phyloP scores from a whole-genome alignment of 2,329 filamentous ascomycete genomes.

The Trichophyton verrucosum region DNA sequence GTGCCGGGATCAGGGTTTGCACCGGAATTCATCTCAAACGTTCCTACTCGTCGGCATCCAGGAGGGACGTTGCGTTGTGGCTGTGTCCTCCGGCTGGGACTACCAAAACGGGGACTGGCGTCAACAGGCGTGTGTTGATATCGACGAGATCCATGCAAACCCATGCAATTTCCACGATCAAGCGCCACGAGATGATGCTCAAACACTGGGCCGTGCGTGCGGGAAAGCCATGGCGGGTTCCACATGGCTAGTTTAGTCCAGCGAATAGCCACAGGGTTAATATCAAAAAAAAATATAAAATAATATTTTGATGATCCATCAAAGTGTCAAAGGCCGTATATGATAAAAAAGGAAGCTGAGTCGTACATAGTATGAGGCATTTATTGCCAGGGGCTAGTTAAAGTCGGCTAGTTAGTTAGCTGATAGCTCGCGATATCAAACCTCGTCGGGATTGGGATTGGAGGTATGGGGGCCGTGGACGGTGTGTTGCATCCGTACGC shows the following conservation, averaged over 20 bases:
- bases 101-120: slow-evolving; percentile 5
- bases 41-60: not conserved
- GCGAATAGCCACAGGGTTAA: slow-evolving; percentile 3
- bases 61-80: not conserved
- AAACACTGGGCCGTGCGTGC: slow-evolving; percentile 7
- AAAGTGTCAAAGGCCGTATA: not conserved
- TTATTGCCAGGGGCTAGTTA: not conserved
- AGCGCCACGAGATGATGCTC: not conserved
- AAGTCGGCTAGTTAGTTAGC: too few species aligned
- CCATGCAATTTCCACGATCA: slow-evolving; percentile 3
- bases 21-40: not conserved
- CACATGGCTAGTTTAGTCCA: not conserved
- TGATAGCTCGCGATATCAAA: not conserved
- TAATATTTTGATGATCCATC: too few species aligned
- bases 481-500: too few species aligned
- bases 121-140: not conserved
- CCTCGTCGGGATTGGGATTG: not conserved
- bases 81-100: slow-evolving; percentile 2
- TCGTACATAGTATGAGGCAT: slow-evolving; percentile 1
- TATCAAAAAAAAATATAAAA: not conserved
- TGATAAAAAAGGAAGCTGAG: not conserved
- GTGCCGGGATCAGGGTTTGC: not conserved
- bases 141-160: not conserved
- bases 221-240: slow-evolving; percentile 5
- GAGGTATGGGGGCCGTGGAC: too few species aligned